Evolutionary conservation across 768 basidiomycete genomes (phyloP).

Genomic region (Boletus sensibilis): DNA sequence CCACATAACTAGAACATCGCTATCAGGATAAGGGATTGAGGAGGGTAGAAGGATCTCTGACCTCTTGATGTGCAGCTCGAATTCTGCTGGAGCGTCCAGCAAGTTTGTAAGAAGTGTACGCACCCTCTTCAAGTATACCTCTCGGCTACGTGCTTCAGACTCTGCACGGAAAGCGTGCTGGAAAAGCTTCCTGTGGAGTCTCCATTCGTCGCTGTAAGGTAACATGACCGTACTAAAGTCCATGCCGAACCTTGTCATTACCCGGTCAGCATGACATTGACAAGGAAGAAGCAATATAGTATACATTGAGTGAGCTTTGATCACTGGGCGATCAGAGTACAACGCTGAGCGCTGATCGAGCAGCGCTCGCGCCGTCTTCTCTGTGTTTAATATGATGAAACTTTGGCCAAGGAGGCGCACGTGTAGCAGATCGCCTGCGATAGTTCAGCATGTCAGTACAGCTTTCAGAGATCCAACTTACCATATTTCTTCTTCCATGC

Average conservation of each 20-base stretch:
- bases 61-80: conserved; percentile 27
- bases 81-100: conserved; percentile 22
- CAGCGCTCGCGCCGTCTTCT: conserved; percentile 25
- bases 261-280: not conserved
- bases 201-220: conserved; percentile 33
- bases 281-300: not conserved
- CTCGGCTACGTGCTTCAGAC: conserved; percentile 16
- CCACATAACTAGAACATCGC: conserved; percentile 16
- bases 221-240: conserved; percentile 29
- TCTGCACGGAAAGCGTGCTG: conserved; percentile 29
- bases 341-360: conserved; percentile 29
- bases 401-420: conserved; percentile 24
- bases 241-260: conserved; percentile 24
- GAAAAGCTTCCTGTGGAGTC: conserved; percentile 30
- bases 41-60: not conserved
- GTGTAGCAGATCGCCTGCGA: conserved; percentile 22
- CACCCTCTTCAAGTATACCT: conserved; percentile 21
- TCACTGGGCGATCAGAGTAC: conserved; percentile 29
- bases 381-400: conserved; percentile 29
- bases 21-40: not conserved
- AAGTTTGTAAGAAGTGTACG: conserved; percentile 22
- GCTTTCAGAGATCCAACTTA: not conserved
- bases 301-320: conserved; percentile 19
- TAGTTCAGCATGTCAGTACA: not conserved
- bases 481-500: conserved; percentile 36